These are phyloP conservation scores for Cryptococcus maquisensis DNA, from an alignment of 1,284 basidiomycete genomes.

Conservation along the genomic window DNA sequence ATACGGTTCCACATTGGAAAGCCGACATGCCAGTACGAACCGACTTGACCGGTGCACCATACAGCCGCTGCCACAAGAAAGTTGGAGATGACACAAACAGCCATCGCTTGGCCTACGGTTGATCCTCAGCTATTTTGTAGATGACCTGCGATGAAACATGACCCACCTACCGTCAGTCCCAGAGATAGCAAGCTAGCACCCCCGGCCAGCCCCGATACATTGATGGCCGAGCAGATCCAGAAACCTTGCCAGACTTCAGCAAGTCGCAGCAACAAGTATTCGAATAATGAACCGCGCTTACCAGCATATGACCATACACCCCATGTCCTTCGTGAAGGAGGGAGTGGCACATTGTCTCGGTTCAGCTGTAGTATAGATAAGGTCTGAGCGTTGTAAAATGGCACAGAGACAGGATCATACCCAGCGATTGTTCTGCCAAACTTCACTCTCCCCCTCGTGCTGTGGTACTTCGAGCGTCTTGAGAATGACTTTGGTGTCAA, in stretches of 20 bases:
- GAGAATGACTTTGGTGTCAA: not conserved
- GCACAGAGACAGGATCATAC: conserved; percentile 5
- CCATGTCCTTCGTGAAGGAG: conserved; percentile 28
- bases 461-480: conserved; percentile 23
- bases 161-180: conserved; percentile 21
- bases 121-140: not conserved
- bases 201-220: conserved; percentile 29
- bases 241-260: conserved; percentile 8
- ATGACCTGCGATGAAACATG: not conserved
- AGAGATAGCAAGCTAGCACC: conserved; percentile 27
- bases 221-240: conserved; percentile 23
- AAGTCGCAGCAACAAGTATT: too few species aligned
- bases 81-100: conserved; percentile 23
- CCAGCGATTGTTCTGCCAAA: conserved; percentile 26
- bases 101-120: conserved; percentile 26
- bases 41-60: conserved; percentile 22
- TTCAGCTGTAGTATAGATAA: conserved; percentile 20
- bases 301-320: conserved; percentile 25
- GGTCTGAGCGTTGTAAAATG: not conserved
- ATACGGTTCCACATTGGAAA: conserved; percentile 29
- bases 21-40: conserved; percentile 31
- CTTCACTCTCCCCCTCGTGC: conserved; percentile 24
- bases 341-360: conserved; percentile 34
- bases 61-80: conserved; percentile 18
- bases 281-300: too few species aligned